Conservation (phyloP, 2,329 filamentous ascomycete genomes). For the Cercospora sojina region DNA sequence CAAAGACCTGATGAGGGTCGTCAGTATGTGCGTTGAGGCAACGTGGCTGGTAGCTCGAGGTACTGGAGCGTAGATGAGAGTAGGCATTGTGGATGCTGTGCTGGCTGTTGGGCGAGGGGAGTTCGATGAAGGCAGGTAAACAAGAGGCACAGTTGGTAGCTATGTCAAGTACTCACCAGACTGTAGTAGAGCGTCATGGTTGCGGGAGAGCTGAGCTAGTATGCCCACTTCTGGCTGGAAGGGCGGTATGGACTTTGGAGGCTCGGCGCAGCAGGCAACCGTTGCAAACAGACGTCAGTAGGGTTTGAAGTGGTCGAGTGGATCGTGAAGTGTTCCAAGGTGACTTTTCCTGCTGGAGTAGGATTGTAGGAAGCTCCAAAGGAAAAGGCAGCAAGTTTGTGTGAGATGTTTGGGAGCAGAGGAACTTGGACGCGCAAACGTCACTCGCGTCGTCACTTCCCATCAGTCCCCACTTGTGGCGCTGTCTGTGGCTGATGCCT, state of each 20-base stretch:
- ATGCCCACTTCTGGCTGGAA: slow-evolving; percentile 7
- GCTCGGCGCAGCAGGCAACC: background rate
- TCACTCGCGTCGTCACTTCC: background rate
- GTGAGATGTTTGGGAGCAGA: background rate
- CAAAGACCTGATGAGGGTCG: slow-evolving; percentile 64
- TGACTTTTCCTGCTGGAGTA: background rate
- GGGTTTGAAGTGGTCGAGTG: background rate
- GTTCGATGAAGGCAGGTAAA: slow-evolving; percentile 7
- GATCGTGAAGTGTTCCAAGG: background rate
- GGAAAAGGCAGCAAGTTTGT: background rate
- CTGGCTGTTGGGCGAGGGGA: background rate
- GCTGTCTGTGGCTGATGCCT: background rate
- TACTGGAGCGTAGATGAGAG: slow-evolving; percentile 42
- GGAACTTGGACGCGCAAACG: background rate
- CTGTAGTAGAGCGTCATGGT: slow-evolving; percentile 70
- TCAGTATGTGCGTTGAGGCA: slow-evolving; percentile 20
- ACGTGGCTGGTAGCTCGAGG: background rate
- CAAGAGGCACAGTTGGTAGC: slow-evolving; percentile 14
- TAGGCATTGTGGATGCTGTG: slow-evolving; percentile 34
- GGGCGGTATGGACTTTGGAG: background rate
- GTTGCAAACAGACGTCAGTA: background rate
- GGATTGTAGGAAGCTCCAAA: background rate
- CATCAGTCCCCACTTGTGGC: background rate
- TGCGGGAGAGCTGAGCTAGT: slow-evolving; percentile 33
- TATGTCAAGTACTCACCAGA: slow-evolving; percentile 51